Conservation (phyloP, 805 yeast species). For the Hanseniaspora clermontiae region DNA sequence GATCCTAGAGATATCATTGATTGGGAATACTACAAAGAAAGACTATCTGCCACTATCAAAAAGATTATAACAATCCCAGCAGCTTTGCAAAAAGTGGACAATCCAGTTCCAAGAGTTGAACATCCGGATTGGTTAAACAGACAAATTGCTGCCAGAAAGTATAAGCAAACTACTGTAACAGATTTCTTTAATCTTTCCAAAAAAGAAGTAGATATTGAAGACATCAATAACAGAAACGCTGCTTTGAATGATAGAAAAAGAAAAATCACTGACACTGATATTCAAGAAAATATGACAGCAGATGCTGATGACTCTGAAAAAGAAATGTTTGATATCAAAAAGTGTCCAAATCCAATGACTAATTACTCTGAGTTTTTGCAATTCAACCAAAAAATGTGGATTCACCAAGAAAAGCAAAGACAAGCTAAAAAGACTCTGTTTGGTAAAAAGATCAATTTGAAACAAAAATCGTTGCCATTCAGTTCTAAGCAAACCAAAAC, state of each 20-base stretch:
- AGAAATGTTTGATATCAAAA: constrained; percentile 32
- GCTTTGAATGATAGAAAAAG: constrained; percentile 27
- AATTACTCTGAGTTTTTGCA: constrained; percentile 58
- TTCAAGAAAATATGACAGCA: constrained; percentile 26
- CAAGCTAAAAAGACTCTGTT: constrained; percentile 63
- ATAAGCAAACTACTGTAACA: constrained; percentile 56
- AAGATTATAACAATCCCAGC: constrained; percentile 96
- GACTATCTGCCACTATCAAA: constrained; percentile 85
- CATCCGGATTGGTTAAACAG: constrained; percentile 89
- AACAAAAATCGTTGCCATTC: constrained; percentile 65
- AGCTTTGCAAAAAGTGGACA: constrained; percentile 71
- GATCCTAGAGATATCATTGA: constrained; percentile 84
- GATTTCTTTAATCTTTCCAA: constrained; percentile 42
- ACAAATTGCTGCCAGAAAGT: constrained; percentile 43
- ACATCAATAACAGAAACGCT: constrained; percentile 34
- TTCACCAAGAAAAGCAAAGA: constrained; percentile 55
- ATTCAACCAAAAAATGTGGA: constrained; percentile 85
- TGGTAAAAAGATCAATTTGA: constrained; percentile 65
- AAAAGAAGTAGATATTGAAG: constrained; percentile 60
- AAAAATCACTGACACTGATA: constrained; percentile 24
- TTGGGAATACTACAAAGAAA: constrained; percentile 84
- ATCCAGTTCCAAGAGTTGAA: constrained; percentile 87
- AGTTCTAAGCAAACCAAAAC: constrained; percentile 48
- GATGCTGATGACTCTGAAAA: constrained; percentile 30
- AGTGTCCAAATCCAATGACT: constrained; percentile 47